Evolutionary conservation across 352 stramenopile species (phyloP), one percentile per base, ranked within the genome.

Genomic region (Pythium oligandrum): DNA sequence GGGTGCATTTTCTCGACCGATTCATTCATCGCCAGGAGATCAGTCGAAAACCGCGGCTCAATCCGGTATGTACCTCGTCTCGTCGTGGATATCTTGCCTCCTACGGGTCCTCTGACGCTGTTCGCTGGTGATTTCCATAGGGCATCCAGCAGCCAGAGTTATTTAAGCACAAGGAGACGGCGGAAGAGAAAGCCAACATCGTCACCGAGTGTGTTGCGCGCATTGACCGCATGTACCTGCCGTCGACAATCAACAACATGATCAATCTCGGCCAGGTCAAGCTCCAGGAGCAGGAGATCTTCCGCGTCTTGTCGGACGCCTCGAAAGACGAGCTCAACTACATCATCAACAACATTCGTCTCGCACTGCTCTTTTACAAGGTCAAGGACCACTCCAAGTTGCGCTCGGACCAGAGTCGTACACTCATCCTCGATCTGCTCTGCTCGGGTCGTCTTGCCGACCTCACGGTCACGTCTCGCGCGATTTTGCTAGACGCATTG

Each of bases 281-380:
- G 61, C 70, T 71, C 9, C 76, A 88, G 53, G 96, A 99, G 68
- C 82, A 95, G 44, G 93, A 97, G 66, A 98, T 98, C 61, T 98
- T 98, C 60, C 81, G 83, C 17, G 95, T 98, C 39, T 88, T 99
- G 48, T 77, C 94, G 4, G 93, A 97, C 48, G 95, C 94, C 9
- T 95, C 95, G 33, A 88, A 96, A 40, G 89, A 97, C 53, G 95
- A 98, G 64, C 82, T 99, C 12, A 99, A 99, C 71, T 98, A 97
- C 68, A 88, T 99, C 35, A 68, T 99, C 48, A 88, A 86, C 59
- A 86, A 98, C 66, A 87, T 98, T 32, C 95, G 96, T 11, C 70
- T 99, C 9, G 94, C 91, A 12, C 82, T 98, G 49, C 75, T 99
- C 1, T 97, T 99, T 62, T 98, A 98, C 78, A 99, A 99, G 75